Conservation (phyloP, 768 basidiomycete species). For the Auriculariales sp. region DNA sequence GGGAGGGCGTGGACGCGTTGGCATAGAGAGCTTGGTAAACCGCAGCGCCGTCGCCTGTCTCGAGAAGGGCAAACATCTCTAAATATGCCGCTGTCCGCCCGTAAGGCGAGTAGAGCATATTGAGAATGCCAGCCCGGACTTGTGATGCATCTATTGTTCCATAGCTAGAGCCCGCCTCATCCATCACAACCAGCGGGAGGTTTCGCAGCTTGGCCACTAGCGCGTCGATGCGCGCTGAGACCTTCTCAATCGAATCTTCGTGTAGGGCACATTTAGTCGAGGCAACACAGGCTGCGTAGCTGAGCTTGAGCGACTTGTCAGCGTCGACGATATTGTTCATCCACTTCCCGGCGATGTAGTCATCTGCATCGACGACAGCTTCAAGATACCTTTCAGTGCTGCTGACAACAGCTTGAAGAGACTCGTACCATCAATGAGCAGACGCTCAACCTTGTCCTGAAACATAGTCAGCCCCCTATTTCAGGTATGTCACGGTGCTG, state of each 20-base stretch:
- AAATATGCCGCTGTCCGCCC: no score
- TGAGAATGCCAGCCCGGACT: no score
- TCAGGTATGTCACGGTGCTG: not conserved
- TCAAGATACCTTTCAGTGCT: not conserved
- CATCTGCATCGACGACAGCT: not conserved
- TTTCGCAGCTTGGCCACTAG: slow-evolving; percentile 9
- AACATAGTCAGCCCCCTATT: not conserved
- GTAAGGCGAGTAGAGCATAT: no score
- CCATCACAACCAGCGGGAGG: slow-evolving; percentile 11
- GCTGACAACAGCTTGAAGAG: not conserved
- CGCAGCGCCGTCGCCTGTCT: no score
- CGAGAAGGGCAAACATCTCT: no score
- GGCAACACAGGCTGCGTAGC: not conserved
- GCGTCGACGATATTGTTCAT: not conserved
- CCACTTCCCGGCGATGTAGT: not conserved
- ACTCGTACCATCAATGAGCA: not conserved
- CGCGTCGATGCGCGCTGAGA: not conserved
- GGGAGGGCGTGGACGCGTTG: no score
- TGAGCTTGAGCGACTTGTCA: not conserved
- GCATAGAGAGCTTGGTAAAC: no score
- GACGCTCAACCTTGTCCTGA: not conserved
- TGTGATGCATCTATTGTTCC: no score
- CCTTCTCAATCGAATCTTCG: not conserved
- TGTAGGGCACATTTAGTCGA: not conserved
- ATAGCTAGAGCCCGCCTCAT: slow-evolving; percentile 8